These are phyloP conservation scores for Echites panduratus DNA, from an alignment of 257 asterid species.

Conservation along the genomic window DNA sequence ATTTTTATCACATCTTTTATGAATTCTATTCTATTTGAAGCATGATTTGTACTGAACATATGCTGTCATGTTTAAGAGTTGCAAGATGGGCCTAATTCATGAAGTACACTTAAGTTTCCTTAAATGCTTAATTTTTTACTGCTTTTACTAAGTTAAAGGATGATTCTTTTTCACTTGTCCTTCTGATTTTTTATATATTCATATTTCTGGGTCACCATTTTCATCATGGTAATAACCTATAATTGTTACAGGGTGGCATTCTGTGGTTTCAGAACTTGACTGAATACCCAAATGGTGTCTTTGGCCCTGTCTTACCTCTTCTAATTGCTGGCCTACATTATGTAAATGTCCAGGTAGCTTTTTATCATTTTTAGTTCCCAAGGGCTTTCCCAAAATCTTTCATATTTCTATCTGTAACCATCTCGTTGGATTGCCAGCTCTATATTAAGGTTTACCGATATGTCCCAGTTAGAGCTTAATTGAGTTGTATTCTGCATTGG, in stretches of 20 bases:
- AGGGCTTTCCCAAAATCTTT: neutral
- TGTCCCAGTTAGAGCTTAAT: too few relatives aligned
- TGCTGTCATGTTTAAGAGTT: neutral
- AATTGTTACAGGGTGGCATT: slow-evolving; percentile 67
- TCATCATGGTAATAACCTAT: slow-evolving; percentile 7
- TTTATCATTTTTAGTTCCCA: slow-evolving; percentile 10
- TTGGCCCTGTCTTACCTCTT: slow-evolving; percentile 78
- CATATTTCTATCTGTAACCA: neutral
- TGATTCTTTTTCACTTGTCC: neutral
- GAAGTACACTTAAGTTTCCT: neutral
- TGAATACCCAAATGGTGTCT: slow-evolving; percentile 59
- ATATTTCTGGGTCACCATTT: too few relatives aligned
- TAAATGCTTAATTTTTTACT: neutral
- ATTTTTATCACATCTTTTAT: neutral
- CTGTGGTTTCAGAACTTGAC: slow-evolving; percentile 90
- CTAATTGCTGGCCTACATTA: slow-evolving; percentile 70
- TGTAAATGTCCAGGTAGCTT: slow-evolving; percentile 58
- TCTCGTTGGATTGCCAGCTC: slow-evolving; percentile 5
- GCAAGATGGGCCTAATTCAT: neutral
- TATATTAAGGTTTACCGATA: neutral
- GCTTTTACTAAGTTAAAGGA: too few relatives aligned
- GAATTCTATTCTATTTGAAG: too few relatives aligned
- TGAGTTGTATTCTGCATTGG: too few relatives aligned
- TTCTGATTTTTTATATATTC: slow-evolving; percentile 2
- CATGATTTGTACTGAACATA: neutral